These are phyloP conservation scores for Lignosus rhinocerotis DNA, from an alignment of 1,284 basidiomycete genomes.

Conservation along the genomic window DNA sequence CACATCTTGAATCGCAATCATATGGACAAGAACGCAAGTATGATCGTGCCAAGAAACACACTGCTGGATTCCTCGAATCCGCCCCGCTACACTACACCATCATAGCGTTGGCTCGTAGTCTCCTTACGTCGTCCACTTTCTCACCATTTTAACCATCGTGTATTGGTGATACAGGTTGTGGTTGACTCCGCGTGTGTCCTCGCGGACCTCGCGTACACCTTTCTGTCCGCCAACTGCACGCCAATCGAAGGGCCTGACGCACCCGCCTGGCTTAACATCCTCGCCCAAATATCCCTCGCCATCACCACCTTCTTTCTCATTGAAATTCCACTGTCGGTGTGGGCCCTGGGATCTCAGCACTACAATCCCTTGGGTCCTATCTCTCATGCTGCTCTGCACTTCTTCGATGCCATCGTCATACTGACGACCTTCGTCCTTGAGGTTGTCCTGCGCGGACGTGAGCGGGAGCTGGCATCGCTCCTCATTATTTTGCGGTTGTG, in stretches of 20 bases:
- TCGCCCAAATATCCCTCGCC: constrained; percentile 60
- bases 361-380: constrained; percentile 58
- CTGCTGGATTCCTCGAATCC: constrained; percentile 55
- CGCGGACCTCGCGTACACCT: constrained; percentile 65
- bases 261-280: constrained; percentile 59
- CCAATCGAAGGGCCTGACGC: constrained; percentile 44
- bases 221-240: constrained; percentile 56
- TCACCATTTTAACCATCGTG: constrained; percentile 1
- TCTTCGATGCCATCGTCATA: constrained; percentile 73
- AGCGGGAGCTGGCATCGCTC: constrained; percentile 67
- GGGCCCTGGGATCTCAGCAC: constrained; percentile 58
- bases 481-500: constrained; percentile 75
- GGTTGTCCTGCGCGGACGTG: constrained; percentile 61
- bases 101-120: constrained; percentile 55
- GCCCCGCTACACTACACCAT: constrained; percentile 54
- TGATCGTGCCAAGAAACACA: constrained; percentile 37
- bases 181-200: constrained; percentile 69
- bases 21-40: constrained; percentile 15
- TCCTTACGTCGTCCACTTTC: not conserved
- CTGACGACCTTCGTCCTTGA: constrained; percentile 73
- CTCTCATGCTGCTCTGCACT: constrained; percentile 59
- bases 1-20: constrained; percentile 20
- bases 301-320: constrained; percentile 73
- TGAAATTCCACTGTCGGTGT: constrained; percentile 72
- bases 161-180: constrained; percentile 46